phyloP scores from a whole-genome alignment of 2,329 filamentous ascomycete genomes.

The Talaromyces albobiverticillius region DNA sequence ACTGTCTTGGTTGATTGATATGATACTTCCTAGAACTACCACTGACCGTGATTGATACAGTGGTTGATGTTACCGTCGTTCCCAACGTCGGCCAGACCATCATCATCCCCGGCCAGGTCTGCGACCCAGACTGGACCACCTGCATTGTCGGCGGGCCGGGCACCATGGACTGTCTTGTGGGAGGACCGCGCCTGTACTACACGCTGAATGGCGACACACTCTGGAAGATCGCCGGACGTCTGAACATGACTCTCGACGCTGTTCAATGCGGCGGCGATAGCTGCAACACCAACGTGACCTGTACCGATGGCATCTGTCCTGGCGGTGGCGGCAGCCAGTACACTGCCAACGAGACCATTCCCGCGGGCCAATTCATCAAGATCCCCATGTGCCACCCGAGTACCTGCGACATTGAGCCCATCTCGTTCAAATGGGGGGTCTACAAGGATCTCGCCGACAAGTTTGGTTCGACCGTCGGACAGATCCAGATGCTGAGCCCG shows the following conservation, averaged over 20 bases:
- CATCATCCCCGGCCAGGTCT: no score
- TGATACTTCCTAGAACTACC: no score
- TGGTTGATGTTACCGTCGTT: no score
- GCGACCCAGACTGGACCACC: no score
- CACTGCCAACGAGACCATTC: constrained; percentile 1
- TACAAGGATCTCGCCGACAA: constrained; percentile 18
- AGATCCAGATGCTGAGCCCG: constrained; percentile 16
- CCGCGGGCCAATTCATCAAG: constrained; percentile 11
- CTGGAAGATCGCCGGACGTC: constrained; percentile 13
- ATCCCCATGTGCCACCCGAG: constrained; percentile 16
- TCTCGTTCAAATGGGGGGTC: constrained; percentile 14
- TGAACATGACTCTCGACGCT: constrained; percentile 4
- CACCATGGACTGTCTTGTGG: background rate
- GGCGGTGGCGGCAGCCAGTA: background rate
- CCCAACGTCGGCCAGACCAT: no score
- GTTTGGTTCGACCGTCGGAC: constrained; percentile 15
- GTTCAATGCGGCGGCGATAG: no score
- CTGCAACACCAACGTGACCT: no score
- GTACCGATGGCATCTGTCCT: background rate
- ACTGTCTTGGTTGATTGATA: no score
- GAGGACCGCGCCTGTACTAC: constrained; percentile 12
- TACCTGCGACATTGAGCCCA: constrained; percentile 10
- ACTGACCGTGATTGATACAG: no score
- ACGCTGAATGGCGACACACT: constrained; percentile 15
- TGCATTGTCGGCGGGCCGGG: no score